phyloP scores from a whole-genome alignment of 805 yeast genomes.

The Hemisphaericaspora nanyangensis region DNA sequence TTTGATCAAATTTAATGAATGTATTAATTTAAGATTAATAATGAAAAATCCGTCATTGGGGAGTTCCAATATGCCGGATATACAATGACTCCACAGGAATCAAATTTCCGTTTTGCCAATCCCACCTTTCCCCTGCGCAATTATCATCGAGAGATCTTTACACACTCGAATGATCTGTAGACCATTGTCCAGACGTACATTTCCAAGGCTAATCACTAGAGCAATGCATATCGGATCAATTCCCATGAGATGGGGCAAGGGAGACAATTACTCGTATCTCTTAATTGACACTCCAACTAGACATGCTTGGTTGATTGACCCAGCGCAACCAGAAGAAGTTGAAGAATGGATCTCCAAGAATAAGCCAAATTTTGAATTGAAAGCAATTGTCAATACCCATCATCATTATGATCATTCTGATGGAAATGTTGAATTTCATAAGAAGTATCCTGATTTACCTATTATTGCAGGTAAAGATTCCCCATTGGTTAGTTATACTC shows the following conservation, averaged over 20 bases:
- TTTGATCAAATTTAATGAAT: too few species aligned
- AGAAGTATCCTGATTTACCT: constrained; percentile 45
- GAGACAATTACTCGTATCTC: constrained; percentile 87
- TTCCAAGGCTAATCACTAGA: too few species aligned
- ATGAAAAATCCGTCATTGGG: too few species aligned
- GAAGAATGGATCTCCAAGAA: constrained; percentile 43
- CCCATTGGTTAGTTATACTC: constrained; percentile 67
- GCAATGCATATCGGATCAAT: constrained; percentile 76
- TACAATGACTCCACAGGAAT: too few species aligned
- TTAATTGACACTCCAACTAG: constrained; percentile 63
- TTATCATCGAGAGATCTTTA: too few species aligned
- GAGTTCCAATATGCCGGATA: too few species aligned
- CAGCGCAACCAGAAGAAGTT: constrained; percentile 79
- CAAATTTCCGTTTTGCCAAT: too few species aligned
- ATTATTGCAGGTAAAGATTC: constrained; percentile 83
- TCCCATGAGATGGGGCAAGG: constrained; percentile 93
- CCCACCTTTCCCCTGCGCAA: too few species aligned
- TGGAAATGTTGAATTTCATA: constrained; percentile 58
- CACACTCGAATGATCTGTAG: too few species aligned
- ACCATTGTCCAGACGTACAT: too few species aligned
- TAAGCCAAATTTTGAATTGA: constrained; percentile 45
- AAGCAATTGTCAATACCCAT: constrained; percentile 88
- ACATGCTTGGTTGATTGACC: constrained; percentile 83
- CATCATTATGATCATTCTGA: constrained; percentile 96
- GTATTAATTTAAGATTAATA: background rate